Evolutionary conservation across 148 eudicot genomes (phyloP).

Genomic region (Camellia granthamiana): DNA sequence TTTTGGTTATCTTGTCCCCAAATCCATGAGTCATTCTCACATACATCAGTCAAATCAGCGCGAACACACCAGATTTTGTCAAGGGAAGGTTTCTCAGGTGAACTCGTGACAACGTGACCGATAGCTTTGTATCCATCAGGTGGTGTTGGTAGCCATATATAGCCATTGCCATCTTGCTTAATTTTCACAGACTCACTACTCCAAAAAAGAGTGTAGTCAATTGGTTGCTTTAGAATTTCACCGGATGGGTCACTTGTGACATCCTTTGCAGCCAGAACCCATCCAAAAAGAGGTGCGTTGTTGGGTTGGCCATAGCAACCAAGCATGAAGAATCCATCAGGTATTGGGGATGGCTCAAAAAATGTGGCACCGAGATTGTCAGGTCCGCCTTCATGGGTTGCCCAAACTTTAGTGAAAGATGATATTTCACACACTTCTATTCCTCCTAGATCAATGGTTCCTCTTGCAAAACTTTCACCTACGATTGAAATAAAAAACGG

Average conservation of each 20-base stretch:
- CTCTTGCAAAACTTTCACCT: constrained; percentile 33
- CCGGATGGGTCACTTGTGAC: neutral
- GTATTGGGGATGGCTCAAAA: constrained; percentile 24
- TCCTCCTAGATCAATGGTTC: constrained; percentile 34
- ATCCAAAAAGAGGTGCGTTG: constrained; percentile 23
- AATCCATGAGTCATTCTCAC: constrained; percentile 22
- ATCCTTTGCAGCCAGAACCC: constrained; percentile 31
- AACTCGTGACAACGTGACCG: constrained; percentile 23
- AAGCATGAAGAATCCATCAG: constrained; percentile 28
- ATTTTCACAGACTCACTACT: constrained; percentile 23
- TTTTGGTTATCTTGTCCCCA: constrained; percentile 20
- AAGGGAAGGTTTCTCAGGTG: constrained; percentile 28
- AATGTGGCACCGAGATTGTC: constrained; percentile 30
- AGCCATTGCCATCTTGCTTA: constrained; percentile 23
- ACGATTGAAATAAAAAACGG: neutral
- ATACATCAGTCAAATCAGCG: constrained; percentile 19
- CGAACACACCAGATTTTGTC: constrained; percentile 28
- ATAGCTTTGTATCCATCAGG: constrained; percentile 30
- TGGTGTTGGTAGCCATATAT: constrained; percentile 34
- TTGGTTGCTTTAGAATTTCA: constrained; percentile 19
- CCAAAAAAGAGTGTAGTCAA: constrained; percentile 27
- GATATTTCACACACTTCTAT: constrained; percentile 25
- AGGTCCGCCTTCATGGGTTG: constrained; percentile 22
- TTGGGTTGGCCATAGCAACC: constrained; percentile 30
- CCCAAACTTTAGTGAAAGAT: constrained; percentile 29